These are phyloP conservation scores for Cordyceps fumosorosea DNA, from an alignment of 2,329 filamentous ascomycete genomes.

Conservation along the genomic window DNA sequence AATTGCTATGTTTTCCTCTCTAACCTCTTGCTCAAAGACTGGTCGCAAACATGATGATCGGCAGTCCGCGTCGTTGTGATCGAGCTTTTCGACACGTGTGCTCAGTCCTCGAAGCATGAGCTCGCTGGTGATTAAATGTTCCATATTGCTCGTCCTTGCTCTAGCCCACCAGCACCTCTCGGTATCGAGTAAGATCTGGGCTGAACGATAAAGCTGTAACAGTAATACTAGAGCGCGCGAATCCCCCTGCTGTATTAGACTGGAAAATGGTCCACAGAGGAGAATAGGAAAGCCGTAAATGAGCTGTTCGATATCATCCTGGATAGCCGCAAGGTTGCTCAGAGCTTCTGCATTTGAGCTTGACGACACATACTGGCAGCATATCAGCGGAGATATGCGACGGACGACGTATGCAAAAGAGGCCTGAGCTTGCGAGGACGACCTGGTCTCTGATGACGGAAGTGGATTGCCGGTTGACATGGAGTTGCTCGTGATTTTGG, in stretches of 20 bases:
- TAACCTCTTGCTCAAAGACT: neutral
- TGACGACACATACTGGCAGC: neutral
- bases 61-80: neutral
- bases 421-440: too few relatives aligned
- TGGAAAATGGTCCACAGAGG: conserved; percentile 21
- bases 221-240: conserved; percentile 22
- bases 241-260: conserved; percentile 20
- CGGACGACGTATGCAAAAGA: conserved; percentile 13
- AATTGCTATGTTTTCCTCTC: neutral
- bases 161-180: conserved; percentile 22
- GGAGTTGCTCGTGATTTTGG: too few relatives aligned
- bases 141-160: neutral
- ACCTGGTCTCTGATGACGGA: too few relatives aligned
- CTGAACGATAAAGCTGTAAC: conserved; percentile 22
- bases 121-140: too few relatives aligned
- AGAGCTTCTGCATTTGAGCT: neutral
- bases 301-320: conserved; percentile 20
- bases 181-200: conserved; percentile 16
- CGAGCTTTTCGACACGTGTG: neutral
- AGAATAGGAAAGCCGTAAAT: conserved; percentile 24
- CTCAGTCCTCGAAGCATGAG: neutral
- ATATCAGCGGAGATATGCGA: conserved; percentile 17
- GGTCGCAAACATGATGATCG: neutral
- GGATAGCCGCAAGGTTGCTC: neutral
- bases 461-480: too few relatives aligned